phyloP scores from a whole-genome alignment of 495 filamentous ascomycete species.

The Pseudoneurospora amorphoporcata region DNA sequence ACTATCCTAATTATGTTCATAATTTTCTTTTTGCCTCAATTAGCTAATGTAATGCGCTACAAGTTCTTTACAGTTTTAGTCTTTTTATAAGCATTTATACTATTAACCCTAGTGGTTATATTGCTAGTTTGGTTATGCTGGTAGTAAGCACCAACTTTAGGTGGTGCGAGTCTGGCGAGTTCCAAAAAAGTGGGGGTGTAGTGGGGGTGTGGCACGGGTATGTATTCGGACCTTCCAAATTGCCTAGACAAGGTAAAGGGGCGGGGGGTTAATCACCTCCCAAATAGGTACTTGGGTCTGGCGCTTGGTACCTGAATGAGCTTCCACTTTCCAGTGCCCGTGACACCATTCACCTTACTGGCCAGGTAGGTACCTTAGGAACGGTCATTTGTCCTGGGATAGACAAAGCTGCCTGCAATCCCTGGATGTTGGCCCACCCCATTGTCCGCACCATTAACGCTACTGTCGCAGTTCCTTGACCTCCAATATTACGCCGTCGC shows the following conservation, averaged over 20 bases:
- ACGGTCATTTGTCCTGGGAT: background rate
- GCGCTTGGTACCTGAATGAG: background rate
- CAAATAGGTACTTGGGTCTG: background rate
- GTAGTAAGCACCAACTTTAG: too few species aligned
- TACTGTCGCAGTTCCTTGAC: background rate
- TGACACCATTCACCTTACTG: background rate
- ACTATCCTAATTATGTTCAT: too few species aligned
- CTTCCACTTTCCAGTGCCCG: background rate
- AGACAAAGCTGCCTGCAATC: background rate
- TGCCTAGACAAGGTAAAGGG: background rate
- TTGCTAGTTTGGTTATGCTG: too few species aligned
- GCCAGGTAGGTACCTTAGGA: background rate
- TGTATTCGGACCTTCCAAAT: too few species aligned
- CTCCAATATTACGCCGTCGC: background rate
- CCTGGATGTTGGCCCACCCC: background rate
- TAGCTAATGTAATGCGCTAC: too few species aligned
- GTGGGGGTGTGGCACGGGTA: too few species aligned
- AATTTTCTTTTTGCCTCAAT: too few species aligned
- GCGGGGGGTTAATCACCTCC: background rate
- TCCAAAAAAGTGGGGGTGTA: too few species aligned
- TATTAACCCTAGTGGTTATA: too few species aligned
- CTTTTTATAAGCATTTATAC: too few species aligned
- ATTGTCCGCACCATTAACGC: background rate
- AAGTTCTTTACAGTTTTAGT: too few species aligned
- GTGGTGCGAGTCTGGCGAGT: too few species aligned